Base-by-base conservation (phyloP, 495 filamentous ascomycete genomes). In the Penicillium manginii region DNA sequence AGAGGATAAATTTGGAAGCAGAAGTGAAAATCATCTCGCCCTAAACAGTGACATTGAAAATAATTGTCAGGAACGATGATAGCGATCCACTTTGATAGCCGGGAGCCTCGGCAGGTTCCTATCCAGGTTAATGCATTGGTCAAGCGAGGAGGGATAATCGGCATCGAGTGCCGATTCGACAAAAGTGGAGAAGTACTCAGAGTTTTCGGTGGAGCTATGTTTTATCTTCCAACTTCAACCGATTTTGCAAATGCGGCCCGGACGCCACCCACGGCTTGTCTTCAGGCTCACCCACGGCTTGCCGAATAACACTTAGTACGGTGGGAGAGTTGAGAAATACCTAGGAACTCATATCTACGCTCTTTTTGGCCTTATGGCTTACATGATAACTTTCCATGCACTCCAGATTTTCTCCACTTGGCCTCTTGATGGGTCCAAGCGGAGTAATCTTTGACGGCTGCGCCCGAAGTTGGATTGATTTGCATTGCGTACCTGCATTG, bases 21-120 rank as follows among this genome's bases (percentile, higher is more conserved):
- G 23, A 22, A 43, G 46, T 11, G 22, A 50, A 42, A 19, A 56
- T 45, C 42, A 54, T 42, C n/a, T 43, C 40, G 17, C 40, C 17
- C 40, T 35, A 40, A 33, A 31, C 26, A 54, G 50, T 43, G 46
- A 29, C 26, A 22, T 12, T 42, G 49, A 42, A 62, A 11, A 23
- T 33, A 51, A 54, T 55, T 19, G n/a, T 23, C 31, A 49, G 33
- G 12, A 39, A 35, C 45, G 49, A 35, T 55, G 39, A 32, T 6
- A 31, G 21, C 37, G 53, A 52, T 39, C 60, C 63, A 66, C 63
- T 47, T 49, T 50, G 52, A 60, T 63, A 60, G 29, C 53, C 55
- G 54, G 40, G 6, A 53, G 54, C 58, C 63, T 65, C 63, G 63
- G 63, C 58, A 40, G 23, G 7, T 52, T 51, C 43, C 50, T 37